Percentiles rank a stretch among this genome's conserved stretches.
phyloP scores from a whole-genome alignment of 805 yeast genomes.

The Candida succiphila region DNA sequence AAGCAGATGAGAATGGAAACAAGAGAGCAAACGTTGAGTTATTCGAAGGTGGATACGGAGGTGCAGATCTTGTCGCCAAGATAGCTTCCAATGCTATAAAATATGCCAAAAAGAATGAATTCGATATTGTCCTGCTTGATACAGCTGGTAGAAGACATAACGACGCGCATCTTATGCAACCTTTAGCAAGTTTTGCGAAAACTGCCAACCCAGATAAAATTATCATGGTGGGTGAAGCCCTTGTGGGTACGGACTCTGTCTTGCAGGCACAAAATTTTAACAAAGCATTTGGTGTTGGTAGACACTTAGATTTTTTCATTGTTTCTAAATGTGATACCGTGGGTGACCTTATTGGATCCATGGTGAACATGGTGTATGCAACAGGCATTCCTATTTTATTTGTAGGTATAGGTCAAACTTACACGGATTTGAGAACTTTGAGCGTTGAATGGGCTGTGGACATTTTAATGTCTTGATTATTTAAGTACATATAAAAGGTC shows the following conservation, averaged over 20 bases:
- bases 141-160: slow-evolving; percentile 98
- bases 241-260: slow-evolving; percentile 95
- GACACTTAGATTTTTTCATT: slow-evolving; percentile 82
- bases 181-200: slow-evolving; percentile 87
- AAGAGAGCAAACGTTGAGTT: slow-evolving; percentile 46
- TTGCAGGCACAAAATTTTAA: slow-evolving; percentile 92
- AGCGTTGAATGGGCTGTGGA: slow-evolving; percentile 91
- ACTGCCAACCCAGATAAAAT: slow-evolving; percentile 94
- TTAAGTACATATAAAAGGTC: neutral
- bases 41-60: slow-evolving; percentile 93
- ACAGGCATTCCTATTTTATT: slow-evolving; percentile 92
- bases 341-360: slow-evolving; percentile 91
- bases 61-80: slow-evolving; percentile 86
- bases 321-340: slow-evolving; percentile 95
- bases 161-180: slow-evolving; percentile 91
- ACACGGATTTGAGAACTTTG: slow-evolving; percentile 83
- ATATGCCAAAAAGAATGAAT: slow-evolving; percentile 57
- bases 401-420: slow-evolving; percentile 95
- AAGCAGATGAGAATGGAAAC: slow-evolving; percentile 26
- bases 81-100: slow-evolving; percentile 88
- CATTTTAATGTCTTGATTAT: slow-evolving; percentile 52
- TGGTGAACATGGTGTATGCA: slow-evolving; percentile 96
- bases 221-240: slow-evolving; percentile 97
- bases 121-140: slow-evolving; percentile 85
- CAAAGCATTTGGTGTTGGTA: slow-evolving; percentile 77